Conservation (phyloP, 2,329 filamentous ascomycete genomes). For the Ilyonectria robusta region DNA sequence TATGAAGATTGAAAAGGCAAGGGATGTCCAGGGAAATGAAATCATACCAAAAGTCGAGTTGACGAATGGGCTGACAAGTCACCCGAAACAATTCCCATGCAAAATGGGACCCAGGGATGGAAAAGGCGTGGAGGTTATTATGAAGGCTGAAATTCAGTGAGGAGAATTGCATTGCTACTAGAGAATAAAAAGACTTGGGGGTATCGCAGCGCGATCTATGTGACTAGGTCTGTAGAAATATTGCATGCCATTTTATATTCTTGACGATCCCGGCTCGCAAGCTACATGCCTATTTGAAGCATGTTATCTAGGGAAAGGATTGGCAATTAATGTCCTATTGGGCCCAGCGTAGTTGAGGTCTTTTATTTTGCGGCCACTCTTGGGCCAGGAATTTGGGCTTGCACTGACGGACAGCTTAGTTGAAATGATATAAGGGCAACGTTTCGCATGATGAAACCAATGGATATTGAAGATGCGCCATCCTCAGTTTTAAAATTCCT, state of each 20-base stretch:
- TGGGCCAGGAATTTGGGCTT: too few relatives aligned
- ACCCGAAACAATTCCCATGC: constrained; percentile 25
- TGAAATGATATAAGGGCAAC: background rate
- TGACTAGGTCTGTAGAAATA: too few relatives aligned
- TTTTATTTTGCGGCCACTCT: too few relatives aligned
- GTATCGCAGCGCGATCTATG: too few relatives aligned
- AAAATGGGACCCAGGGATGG: constrained; percentile 18
- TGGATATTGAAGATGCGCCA: background rate
- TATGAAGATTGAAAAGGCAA: constrained; percentile 24
- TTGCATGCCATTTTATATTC: too few relatives aligned
- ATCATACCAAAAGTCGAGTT: constrained; percentile 22
- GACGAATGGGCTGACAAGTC: constrained; percentile 26
- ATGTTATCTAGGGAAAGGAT: background rate
- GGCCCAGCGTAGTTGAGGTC: too few relatives aligned
- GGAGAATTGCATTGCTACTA: background rate
- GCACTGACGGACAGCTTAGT: too few relatives aligned
- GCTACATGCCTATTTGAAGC: background rate
- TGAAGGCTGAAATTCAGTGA: constrained; percentile 2
- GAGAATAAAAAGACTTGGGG: background rate
- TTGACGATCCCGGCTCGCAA: too few relatives aligned
- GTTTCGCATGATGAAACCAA: background rate
- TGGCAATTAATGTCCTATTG: background rate
- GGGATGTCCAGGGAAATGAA: constrained; percentile 18
- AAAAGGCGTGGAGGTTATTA: constrained; percentile 16
- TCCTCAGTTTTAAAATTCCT: background rate